Evolutionary conservation across 2,329 filamentous ascomycete species (phyloP), one percentile per base, ranked within the genome.

Genomic region (Myriosclerotinia duriaeana): DNA sequence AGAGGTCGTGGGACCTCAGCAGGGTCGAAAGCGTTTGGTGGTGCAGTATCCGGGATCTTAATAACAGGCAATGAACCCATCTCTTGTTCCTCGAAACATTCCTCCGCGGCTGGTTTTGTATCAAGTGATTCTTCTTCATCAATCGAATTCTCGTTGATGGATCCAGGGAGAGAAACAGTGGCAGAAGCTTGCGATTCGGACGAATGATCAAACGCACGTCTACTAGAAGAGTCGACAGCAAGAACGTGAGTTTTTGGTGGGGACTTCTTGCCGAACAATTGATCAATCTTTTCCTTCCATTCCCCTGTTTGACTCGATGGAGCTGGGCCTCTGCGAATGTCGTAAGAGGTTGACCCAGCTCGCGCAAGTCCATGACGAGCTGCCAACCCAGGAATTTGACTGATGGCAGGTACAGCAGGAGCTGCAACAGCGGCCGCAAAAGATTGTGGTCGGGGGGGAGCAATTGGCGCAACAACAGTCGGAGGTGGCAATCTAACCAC

Each of bases 271-370:
- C 87, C 86, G 71, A 87, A 85, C 54, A 97, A 83, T 55, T 84
- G 88, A 77, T 96, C 93, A 77, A 97, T 93, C 73, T 88, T 88
- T 72, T 90, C 89, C 77, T 96, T 92, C 93, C 93, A 94, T 65
- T 83, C 79, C 72, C 67, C 77, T 78, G 60, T 68, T 38, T 69
- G 48, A 50, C 68, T 76, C 78, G 58, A 69, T 30, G 69, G 40
- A 60, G 70, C 60, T 40, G 72, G 70, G 46, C 72, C 70, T 66
- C 70, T 71, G 42, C 72, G 80, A 20, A 79, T 79, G 68, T 78
- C 81, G 48, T 81, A 75, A 62, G 75, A 72, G 34, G 78, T 77
- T 46, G 79, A 74, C 36, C 76, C 72, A 64, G 79, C 75, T 76
- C 78, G 69, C 77, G 78, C 74, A 26, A 81, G 79, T 30, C 80